phyloP scores from a whole-genome alignment of 768 basidiomycete species.

The Kwoniella sp. region DNA sequence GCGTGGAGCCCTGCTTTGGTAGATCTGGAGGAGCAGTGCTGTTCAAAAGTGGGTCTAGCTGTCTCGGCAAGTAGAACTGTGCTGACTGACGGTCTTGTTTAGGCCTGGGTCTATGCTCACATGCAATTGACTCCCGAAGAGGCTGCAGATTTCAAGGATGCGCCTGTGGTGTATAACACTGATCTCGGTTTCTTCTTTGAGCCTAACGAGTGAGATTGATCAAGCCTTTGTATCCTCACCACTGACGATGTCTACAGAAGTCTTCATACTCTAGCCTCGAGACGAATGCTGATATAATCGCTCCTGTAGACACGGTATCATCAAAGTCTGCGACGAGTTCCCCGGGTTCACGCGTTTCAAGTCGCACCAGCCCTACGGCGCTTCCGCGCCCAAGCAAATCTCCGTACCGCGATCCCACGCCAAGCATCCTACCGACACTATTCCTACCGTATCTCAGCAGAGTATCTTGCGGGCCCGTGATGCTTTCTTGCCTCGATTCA shows the following conservation, averaged over 20 bases:
- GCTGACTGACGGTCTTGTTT: not conserved
- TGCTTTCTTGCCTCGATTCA: constrained; percentile 40
- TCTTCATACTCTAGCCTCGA: too few species aligned
- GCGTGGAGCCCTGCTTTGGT: constrained; percentile 44
- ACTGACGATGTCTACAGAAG: too few species aligned
- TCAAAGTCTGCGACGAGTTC: constrained; percentile 47
- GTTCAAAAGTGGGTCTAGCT: constrained; percentile 34
- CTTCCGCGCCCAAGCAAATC: constrained; percentile 16
- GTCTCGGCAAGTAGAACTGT: not conserved
- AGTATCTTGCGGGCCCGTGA: constrained; percentile 32
- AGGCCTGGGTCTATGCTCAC: constrained; percentile 46
- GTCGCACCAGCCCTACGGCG: constrained; percentile 34
- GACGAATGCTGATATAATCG: not conserved
- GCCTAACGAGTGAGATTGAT: constrained; percentile 32
- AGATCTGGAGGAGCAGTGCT: constrained; percentile 46
- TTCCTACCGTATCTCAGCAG: constrained; percentile 31
- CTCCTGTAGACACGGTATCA: constrained; percentile 19
- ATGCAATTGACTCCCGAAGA: constrained; percentile 43
- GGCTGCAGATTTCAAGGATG: constrained; percentile 25
- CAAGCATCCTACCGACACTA: constrained; percentile 44
- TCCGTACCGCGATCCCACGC: constrained; percentile 50
- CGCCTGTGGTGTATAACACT: constrained; percentile 46
- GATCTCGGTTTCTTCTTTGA: constrained; percentile 51
- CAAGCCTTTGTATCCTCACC: too few species aligned
- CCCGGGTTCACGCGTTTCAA: constrained; percentile 41